Base-by-base conservation (phyloP, 177 flowering plant genomes). In the Vitis hybrid region DNA sequence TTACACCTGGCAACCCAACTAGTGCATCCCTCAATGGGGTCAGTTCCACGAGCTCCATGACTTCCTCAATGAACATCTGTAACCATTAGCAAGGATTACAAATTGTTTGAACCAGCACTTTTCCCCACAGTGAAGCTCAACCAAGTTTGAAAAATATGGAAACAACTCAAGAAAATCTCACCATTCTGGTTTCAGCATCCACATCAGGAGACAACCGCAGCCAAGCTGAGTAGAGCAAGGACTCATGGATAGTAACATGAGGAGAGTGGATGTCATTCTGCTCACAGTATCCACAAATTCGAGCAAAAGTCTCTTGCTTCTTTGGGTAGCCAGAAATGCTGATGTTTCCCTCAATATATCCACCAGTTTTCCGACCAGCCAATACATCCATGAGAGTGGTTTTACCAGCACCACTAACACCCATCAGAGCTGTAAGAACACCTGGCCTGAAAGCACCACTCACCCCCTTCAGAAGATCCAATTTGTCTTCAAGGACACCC, bases 211-310 rank as follows among this genome's bases (percentile, higher is more conserved):
- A 64, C 14, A 75, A 27, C 24, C 78, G 66, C 13, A 75, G 75
- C 71, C 71, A 71, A 3, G 78, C 74, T 11, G 78, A 75, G 56
- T 71, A 75, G 24, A 71, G 32, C 58, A 67, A 18, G 16, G 77
- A 69, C 60, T 74, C 77, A 2, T 74, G 54, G 13, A 74, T 73
- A n/a, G 77, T 74, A n/a, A 74, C 69, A 58, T 74, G 70, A 70
- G 77, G 77, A 21, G 77, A 69, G 65, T 74, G 77, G 15, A 75
- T 75, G 57, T 75, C 78, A 58, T 57, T 75, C 62, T 75, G 78
- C 62, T 75, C 78, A 49, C 74, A 71, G 66, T 75, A 75, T 32
- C 78, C 78, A 16, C 74, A 60, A 27, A 75, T 67, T 50, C 78
- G 54, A 16, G 78, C 74, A 71, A 75, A 75, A 13, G 74, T 70